Evolutionary conservation across 352 stramenopile genomes (phyloP), one percentile per base, ranked within the genome.

Genomic region (Elongisporangium undulatum): DNA sequence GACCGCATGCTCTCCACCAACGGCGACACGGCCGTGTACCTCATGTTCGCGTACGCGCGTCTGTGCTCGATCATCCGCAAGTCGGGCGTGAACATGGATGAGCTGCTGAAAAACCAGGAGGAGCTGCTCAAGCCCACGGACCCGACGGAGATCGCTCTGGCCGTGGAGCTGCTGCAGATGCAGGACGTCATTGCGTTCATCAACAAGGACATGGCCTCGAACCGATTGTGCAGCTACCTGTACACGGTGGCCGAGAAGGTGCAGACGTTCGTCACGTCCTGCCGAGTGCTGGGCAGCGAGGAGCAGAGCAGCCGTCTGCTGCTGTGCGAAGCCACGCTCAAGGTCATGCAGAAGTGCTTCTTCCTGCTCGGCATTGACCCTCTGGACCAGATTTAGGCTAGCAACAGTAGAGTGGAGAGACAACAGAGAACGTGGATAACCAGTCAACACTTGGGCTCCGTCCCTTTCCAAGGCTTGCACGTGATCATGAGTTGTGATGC

Each of bases 1-100:
- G 97, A 99, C 84, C 86, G 92, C 63, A 99, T 99, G 98, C 88
- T 99, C 39, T 97, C 98, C 70, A 98, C 95, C 4, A 98, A 97
- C 66, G 98, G 98, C 23, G 97, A 99, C 80, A 99, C 98, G 51
- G 97, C 97, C 57, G 96, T 99, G 60, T 99, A 99, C 76, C 80
- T 99, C 49, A 87, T 99, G 73, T 99, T 99, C 79, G 95, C 96
- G 24, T 97, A 99, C 75, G 98, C 97, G n/a, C 92, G 98, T 55
- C 82, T 99, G 55, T 95, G 91, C 61, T 98, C 91, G 53, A 99
- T 99, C 72, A 85, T 99, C 49, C 82, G 90, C 60, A 99, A 99
- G 79, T 87, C 87, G 45, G 85, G 83, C n/a, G 80, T 97, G 26
- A 83, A 97, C 53, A 84, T 97, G 50, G 66, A 85, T 29, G 77